Evolutionary conservation across 1,284 basidiomycete species (phyloP).

Genomic region (Cutaneotrichosporon spelunceum): DNA sequence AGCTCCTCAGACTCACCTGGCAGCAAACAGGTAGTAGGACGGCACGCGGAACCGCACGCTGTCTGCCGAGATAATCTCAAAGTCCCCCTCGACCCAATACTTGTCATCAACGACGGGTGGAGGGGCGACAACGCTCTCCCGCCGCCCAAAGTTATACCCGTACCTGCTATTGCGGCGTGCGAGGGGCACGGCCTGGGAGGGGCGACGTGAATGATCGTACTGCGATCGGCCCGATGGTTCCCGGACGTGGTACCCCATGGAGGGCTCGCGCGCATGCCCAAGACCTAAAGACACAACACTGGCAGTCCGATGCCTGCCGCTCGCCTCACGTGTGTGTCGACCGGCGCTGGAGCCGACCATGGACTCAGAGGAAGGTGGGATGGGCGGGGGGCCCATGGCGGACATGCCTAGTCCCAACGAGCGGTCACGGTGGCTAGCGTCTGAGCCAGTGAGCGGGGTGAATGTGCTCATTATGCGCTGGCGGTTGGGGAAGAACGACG

Average conservation of each 20-base stretch:
- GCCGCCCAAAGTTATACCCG: background rate
- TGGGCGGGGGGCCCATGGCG: background rate
- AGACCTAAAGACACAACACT: background rate
- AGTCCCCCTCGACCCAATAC: constrained; percentile 22
- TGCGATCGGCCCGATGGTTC: background rate
- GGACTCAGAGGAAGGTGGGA: background rate
- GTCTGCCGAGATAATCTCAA: constrained; percentile 21
- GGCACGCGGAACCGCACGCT: constrained; percentile 20
- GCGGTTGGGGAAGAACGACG: background rate
- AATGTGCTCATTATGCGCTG: background rate
- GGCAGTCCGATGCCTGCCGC: background rate
- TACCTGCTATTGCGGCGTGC: background rate
- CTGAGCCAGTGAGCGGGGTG: background rate
- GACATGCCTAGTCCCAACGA: background rate
- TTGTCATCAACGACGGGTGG: constrained; percentile 11
- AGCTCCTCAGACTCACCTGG: constrained; percentile 19
- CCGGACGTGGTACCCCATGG: background rate
- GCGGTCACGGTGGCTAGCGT: background rate
- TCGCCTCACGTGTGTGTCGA: background rate
- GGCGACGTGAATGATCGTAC: background rate
- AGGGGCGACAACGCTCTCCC: background rate
- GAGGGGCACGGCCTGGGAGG: background rate
- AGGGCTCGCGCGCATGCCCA: background rate
- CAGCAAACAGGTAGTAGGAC: constrained; percentile 21
- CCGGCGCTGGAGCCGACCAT: background rate